Conservation (phyloP, 2,329 filamentous ascomycete species). For the Tolypocladium tundrense region DNA sequence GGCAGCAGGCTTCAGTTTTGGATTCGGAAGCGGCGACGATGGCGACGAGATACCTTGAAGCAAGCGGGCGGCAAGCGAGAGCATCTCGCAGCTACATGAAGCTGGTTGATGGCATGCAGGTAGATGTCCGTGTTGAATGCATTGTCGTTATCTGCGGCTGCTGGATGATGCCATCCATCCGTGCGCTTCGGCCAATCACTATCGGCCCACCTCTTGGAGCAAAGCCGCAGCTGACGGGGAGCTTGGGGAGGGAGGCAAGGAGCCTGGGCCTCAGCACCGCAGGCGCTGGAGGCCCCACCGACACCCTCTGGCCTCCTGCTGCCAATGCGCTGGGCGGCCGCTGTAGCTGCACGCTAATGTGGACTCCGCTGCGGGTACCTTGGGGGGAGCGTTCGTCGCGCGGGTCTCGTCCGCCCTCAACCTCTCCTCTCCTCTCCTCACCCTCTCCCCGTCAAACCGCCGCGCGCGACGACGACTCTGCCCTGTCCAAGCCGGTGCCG, state of each 20-base stretch:
- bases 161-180: no score
- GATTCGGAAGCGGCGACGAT: constrained; percentile 38
- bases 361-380: not conserved
- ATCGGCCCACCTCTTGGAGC: no score
- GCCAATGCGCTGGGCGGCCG: no score
- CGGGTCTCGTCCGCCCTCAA: not conserved
- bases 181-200: no score
- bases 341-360: not conserved
- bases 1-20: constrained; percentile 40
- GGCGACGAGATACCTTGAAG: constrained; percentile 36
- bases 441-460: not conserved
- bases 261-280: not conserved
- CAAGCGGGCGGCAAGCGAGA: not conserved
- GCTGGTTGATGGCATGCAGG: no score
- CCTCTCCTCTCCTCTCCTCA: not conserved
- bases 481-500: not conserved
- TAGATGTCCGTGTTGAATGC: no score
- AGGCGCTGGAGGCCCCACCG: not conserved
- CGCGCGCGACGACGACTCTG: not conserved
- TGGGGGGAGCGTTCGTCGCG: not conserved
- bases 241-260: no score
- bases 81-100: not conserved
- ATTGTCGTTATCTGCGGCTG: no score
- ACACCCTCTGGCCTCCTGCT: not conserved
- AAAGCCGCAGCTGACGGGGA: no score